phyloP scores from a whole-genome alignment of 1,139 yeast genomes.

The Komagataea norvegica region DNA sequence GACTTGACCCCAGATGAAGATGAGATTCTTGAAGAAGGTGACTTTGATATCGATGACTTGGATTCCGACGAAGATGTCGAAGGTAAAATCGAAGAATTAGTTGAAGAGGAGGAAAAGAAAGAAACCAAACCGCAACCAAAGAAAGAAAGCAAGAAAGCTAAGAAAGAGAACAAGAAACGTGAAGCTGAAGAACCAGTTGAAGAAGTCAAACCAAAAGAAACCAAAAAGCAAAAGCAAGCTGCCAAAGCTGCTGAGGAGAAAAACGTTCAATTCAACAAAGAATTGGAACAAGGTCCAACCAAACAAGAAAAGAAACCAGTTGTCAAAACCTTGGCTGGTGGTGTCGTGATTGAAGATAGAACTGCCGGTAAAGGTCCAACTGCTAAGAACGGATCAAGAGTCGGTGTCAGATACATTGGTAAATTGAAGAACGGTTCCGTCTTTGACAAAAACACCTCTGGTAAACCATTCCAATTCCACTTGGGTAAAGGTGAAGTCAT shows the following conservation, averaged over 20 bases:
- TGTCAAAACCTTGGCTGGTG: constrained; percentile 83
- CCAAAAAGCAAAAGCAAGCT: constrained; percentile 28
- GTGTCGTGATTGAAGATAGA: constrained; percentile 91
- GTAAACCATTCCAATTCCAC: constrained; percentile 88
- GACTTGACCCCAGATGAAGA: constrained; percentile 93
- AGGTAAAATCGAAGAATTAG: constrained; percentile 40
- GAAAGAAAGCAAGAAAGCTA: constrained; percentile 35
- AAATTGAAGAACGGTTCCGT: constrained; percentile 94
- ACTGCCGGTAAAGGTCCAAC: constrained; percentile 80
- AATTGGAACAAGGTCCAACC: constrained; percentile 81
- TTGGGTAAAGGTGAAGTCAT: constrained; percentile 98
- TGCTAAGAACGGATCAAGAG: constrained; percentile 86
- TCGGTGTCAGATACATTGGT: constrained; percentile 96
- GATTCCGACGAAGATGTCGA: constrained; percentile 58
- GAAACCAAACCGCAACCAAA: constrained; percentile 34
- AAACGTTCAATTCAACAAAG: constrained; percentile 82
- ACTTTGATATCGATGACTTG: constrained; percentile 55
- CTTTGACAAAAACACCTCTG: constrained; percentile 94
- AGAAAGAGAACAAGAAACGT: constrained; percentile 42
- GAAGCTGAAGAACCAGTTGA: constrained; percentile 34
- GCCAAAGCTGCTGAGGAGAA: constrained; percentile 38
- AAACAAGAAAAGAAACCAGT: constrained; percentile 40
- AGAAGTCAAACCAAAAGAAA: constrained; percentile 28
- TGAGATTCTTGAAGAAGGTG: constrained; percentile 51
- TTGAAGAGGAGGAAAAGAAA: constrained; percentile 39